phyloP scores from a whole-genome alignment of 1,139 yeast genomes.

The Debaryomyces udenii region DNA sequence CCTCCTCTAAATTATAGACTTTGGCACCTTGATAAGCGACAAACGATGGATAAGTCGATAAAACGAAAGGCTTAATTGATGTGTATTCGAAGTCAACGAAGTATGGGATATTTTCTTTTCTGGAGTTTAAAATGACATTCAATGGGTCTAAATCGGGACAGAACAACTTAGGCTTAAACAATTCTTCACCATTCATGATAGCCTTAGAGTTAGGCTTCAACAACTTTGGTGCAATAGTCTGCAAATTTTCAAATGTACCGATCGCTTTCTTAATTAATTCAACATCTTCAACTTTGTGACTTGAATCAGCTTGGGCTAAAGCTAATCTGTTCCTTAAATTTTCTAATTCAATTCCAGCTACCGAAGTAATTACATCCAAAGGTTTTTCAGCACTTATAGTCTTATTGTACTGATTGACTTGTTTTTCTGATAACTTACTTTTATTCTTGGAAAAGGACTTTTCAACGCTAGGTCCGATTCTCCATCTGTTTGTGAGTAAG shows the following conservation, averaged over 20 bases:
- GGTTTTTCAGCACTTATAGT: conserved; percentile 73
- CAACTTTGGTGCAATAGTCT: conserved; percentile 55
- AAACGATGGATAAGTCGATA: conserved; percentile 78
- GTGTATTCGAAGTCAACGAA: conserved; percentile 84
- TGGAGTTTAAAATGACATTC: conserved; percentile 61
- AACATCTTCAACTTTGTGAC: conserved; percentile 43
- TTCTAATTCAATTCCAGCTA: conserved; percentile 71
- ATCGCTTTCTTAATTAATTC: conserved; percentile 52
- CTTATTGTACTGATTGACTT: conserved; percentile 58
- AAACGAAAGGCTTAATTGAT: conserved; percentile 76
- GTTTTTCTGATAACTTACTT: conserved; percentile 45
- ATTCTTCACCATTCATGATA: conserved; percentile 60
- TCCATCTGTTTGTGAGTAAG: conserved; percentile 69
- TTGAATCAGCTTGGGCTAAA: conserved; percentile 56
- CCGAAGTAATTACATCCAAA: conserved; percentile 59
- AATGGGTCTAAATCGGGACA: conserved; percentile 90
- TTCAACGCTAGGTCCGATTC: conserved; percentile 89
- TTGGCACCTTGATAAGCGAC: conserved; percentile 87
- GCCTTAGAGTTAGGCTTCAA: conserved; percentile 52
- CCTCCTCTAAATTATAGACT: conserved; percentile 72
- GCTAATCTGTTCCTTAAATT: conserved; percentile 58
- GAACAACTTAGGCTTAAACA: conserved; percentile 73
- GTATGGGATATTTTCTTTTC: conserved; percentile 42
- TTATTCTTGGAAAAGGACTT: conserved; percentile 74
- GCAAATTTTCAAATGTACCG: conserved; percentile 60